Conservation (phyloP, 1,284 basidiomycete genomes). For the Cryptococcus hybrid region DNA sequence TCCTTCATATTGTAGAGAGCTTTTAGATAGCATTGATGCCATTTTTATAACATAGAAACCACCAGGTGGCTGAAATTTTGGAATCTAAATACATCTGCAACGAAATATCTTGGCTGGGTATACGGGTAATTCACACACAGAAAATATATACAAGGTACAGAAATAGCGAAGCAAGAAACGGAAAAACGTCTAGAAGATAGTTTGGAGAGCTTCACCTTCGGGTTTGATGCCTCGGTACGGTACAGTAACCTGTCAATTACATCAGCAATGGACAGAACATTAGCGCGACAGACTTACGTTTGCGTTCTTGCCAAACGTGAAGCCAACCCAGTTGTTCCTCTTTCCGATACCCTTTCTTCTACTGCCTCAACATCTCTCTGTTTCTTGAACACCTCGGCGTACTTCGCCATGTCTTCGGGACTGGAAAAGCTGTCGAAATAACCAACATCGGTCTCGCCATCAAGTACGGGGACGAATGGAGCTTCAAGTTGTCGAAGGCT, state of each 20-base stretch:
- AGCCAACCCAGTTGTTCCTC: slow-evolving; percentile 64
- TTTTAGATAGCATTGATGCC: background rate
- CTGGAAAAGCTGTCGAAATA: slow-evolving; percentile 99
- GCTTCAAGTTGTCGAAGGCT: slow-evolving; percentile 74
- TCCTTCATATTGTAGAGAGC: background rate
- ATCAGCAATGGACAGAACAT: background rate
- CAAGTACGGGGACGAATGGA: slow-evolving; percentile 93
- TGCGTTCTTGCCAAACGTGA: slow-evolving; percentile 88
- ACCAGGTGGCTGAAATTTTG: background rate
- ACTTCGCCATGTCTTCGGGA: slow-evolving; percentile 98
- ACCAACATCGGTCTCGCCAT: slow-evolving; percentile 96
- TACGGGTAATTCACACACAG: background rate
- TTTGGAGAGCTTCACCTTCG: slow-evolving; percentile 49
- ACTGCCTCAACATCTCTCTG: slow-evolving; percentile 93
- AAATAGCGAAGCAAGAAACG: background rate
- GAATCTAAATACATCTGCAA: background rate
- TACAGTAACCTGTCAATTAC: slow-evolving; percentile 9
- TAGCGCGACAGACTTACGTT: slow-evolving; percentile 26
- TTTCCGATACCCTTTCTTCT: slow-evolving; percentile 72
- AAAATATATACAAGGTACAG: background rate
- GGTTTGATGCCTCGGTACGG: slow-evolving; percentile 33
- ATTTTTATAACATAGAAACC: background rate
- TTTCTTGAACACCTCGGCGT: slow-evolving; percentile 97
- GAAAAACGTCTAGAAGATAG: slow-evolving; percentile 38
- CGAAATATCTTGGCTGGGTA: background rate